Conservation (phyloP, 306 rosid species). For the Prunus dulcis region DNA sequence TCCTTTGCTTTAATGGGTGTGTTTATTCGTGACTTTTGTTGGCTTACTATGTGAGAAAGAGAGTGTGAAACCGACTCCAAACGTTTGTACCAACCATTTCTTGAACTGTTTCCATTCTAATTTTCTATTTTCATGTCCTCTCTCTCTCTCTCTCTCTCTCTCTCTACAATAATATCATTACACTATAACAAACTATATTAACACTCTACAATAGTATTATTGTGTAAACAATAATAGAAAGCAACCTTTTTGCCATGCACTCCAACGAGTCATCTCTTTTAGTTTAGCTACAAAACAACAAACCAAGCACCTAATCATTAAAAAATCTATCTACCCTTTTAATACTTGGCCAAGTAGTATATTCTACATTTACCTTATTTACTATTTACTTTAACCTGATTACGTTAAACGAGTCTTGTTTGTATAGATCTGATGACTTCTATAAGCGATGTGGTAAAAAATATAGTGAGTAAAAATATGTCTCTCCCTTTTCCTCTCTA, state of each 20-base stretch:
- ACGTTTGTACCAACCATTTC: constrained; percentile 41
- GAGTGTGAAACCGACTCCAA: constrained; percentile 39
- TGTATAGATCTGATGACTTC: too few species aligned
- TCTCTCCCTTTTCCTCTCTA: neutral
- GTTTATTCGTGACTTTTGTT: constrained; percentile 34
- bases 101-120: constrained; percentile 16
- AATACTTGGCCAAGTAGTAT: neutral
- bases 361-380: neutral
- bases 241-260: neutral
- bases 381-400: neutral
- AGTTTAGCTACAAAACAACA: constrained; percentile 23
- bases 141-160: constrained; percentile 9
- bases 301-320: constrained; percentile 16
- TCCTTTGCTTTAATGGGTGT: constrained; percentile 38
- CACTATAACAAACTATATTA: neutral
- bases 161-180: neutral
- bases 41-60: constrained; percentile 30
- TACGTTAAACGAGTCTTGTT: too few species aligned
- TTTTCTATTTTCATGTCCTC: neutral
- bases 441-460: too few species aligned
- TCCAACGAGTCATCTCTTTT: constrained; percentile 8
- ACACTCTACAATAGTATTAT: constrained; percentile 5
- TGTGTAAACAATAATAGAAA: constrained; percentile 2
- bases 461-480: neutral
- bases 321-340: neutral